Evolutionary conservation across 352 stramenopile species (phyloP).

Genomic region (Phytophthora podocarpi): DNA sequence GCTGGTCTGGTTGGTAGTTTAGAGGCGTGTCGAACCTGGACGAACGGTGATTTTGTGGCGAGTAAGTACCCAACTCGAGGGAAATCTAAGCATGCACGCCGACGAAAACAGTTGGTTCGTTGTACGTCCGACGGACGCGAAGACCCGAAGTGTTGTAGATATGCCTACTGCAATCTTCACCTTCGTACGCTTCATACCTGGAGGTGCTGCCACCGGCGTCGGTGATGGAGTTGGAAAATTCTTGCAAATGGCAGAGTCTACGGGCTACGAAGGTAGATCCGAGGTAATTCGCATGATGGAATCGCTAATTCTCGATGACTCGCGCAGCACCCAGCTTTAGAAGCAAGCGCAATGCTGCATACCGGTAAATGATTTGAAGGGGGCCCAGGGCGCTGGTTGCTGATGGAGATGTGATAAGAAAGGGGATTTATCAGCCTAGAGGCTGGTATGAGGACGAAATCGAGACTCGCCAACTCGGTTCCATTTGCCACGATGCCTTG

Average conservation of each 20-base stretch:
- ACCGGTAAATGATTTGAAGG: too few relatives aligned
- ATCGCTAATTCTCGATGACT: constrained; percentile 20
- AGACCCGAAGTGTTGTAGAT: neutral
- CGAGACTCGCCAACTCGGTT: too few relatives aligned
- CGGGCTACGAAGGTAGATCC: constrained; percentile 2
- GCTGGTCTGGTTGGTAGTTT: constrained; percentile 12
- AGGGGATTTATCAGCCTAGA: too few relatives aligned
- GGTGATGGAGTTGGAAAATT: constrained; percentile 1
- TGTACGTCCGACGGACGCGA: constrained; percentile 5
- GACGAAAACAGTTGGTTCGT: constrained; percentile 53
- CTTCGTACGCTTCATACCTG: constrained; percentile 7
- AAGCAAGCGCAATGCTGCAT: too few relatives aligned
- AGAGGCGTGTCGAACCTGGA: constrained; percentile 33
- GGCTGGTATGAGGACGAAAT: too few relatives aligned
- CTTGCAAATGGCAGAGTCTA: neutral
- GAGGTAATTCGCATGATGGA: constrained; percentile 24
- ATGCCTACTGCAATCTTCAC: constrained; percentile 3
- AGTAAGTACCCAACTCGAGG: constrained; percentile 31
- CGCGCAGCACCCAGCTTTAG: neutral
- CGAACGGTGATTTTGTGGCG: constrained; percentile 54
- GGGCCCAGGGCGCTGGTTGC: too few relatives aligned
- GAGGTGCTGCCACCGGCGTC: neutral
- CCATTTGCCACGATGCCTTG: too few relatives aligned
- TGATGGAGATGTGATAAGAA: too few relatives aligned
- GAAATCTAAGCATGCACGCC: constrained; percentile 34